Conservation (phyloP, 305 asterid genomes). For the Salvia sclarea region DNA sequence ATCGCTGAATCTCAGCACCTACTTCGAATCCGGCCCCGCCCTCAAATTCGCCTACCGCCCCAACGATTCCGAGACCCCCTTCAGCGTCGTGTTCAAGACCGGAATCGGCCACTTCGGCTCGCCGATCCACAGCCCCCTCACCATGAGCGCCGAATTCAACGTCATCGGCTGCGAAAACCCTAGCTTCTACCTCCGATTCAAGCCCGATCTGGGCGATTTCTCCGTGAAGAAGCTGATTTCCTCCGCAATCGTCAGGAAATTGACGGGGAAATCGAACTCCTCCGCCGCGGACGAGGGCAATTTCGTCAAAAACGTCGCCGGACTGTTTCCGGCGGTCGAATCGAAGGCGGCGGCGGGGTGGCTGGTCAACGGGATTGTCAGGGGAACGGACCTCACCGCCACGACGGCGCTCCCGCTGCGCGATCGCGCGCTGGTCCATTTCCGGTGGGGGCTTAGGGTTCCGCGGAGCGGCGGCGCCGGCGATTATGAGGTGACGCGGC, state of each 20-base stretch:
- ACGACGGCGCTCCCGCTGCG: conserved; percentile 59
- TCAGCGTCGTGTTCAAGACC: conserved; percentile 70
- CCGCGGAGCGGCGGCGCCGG: conserved; percentile 44
- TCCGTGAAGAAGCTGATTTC: conserved; percentile 63
- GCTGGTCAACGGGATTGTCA: conserved; percentile 46
- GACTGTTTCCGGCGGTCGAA: conserved; percentile 46
- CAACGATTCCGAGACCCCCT: conserved; percentile 70
- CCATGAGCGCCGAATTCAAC: conserved; percentile 89
- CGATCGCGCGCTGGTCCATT: conserved; percentile 54
- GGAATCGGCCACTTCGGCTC: conserved; percentile 91
- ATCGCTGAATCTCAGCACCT: conserved; percentile 62
- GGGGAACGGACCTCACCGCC: conserved; percentile 64
- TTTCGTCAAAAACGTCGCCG: conserved; percentile 33
- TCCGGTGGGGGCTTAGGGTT: conserved; percentile 85
- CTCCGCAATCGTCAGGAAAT: conserved; percentile 39
- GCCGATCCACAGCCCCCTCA: conserved; percentile 70
- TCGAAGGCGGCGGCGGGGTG: conserved; percentile 59
- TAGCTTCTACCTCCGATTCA: conserved; percentile 77
- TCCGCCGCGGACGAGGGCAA: conserved; percentile 32
- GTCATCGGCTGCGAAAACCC: conserved; percentile 67
- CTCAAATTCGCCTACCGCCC: conserved; percentile 79
- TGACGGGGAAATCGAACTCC: conserved; percentile 37
- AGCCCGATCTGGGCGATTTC: conserved; percentile 83
- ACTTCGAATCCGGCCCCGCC: conserved; percentile 72
- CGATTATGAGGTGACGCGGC: conserved; percentile 48